phyloP scores from a whole-genome alignment of 1,139 yeast genomes.

The Sugiyamaella neomexicana region DNA sequence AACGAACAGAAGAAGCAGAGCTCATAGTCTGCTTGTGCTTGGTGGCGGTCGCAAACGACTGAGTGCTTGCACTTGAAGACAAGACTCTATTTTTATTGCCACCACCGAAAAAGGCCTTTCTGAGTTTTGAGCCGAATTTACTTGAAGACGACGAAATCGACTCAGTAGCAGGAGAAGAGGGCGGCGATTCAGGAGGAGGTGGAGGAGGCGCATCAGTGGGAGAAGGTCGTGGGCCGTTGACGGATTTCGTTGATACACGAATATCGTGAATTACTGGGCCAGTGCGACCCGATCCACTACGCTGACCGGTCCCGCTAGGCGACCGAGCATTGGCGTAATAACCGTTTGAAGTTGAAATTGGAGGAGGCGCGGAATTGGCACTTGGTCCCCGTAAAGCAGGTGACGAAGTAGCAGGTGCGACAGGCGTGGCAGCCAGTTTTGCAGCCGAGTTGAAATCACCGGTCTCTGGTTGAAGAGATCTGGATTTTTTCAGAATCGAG shows the following conservation, averaged over 20 bases:
- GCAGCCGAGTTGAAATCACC: background rate
- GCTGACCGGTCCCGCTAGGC: background rate
- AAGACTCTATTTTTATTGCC: background rate
- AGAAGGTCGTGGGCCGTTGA: slow-evolving; percentile 7
- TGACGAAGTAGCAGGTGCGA: background rate
- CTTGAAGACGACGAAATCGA: background rate
- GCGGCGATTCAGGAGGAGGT: slow-evolving; percentile 13
- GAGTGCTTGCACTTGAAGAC: slow-evolving; percentile 11
- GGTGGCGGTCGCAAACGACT: slow-evolving; percentile 11
- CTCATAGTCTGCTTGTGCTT: background rate
- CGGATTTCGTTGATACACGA: slow-evolving; percentile 15
- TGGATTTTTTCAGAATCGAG: slow-evolving; percentile 18
- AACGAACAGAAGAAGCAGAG: slow-evolving; percentile 13
- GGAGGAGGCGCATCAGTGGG: slow-evolving; percentile 12
- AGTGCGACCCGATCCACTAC: slow-evolving; percentile 8
- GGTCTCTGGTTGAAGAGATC: slow-evolving; percentile 9
- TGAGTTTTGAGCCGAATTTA: slow-evolving; percentile 14
- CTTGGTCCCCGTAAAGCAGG: slow-evolving; percentile 6
- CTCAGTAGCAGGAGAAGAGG: background rate
- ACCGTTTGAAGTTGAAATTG: slow-evolving; percentile 3
- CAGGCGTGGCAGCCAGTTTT: background rate
- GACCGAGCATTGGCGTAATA: background rate
- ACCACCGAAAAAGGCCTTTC: slow-evolving; percentile 5
- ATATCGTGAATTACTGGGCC: slow-evolving; percentile 15
- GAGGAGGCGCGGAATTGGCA: slow-evolving; percentile 7